These are phyloP conservation scores for Claviceps purpurea DNA, from an alignment of 2,329 filamentous ascomycete genomes.

Conservation along the genomic window DNA sequence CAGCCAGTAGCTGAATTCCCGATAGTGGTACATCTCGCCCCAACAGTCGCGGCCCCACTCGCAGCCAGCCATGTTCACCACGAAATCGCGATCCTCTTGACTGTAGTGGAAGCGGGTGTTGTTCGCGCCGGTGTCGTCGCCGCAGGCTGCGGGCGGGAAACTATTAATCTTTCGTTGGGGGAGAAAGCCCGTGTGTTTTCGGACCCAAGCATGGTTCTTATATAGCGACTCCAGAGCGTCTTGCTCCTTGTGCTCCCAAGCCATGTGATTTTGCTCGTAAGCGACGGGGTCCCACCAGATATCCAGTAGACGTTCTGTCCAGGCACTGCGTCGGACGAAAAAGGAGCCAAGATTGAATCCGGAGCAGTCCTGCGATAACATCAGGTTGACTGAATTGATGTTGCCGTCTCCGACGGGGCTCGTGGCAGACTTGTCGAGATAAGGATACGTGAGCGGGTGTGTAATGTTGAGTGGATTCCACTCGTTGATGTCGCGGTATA, in stretches of 20 bases:
- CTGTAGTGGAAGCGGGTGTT: constrained; percentile 76
- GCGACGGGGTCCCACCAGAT: constrained; percentile 97
- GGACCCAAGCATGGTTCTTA: constrained; percentile 80
- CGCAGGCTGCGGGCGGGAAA: constrained; percentile 83
- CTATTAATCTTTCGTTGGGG: constrained; percentile 88
- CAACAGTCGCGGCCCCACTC: constrained; percentile 96
- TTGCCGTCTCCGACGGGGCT: constrained; percentile 68
- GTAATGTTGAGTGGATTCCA: constrained; percentile 92
- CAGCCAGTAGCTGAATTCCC: constrained; percentile 77
- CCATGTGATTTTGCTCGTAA: constrained; percentile 97
- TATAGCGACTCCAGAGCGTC: constrained; percentile 91
- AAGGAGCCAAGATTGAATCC: constrained; percentile 97
- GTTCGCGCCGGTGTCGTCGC: constrained; percentile 49
- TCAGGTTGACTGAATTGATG: constrained; percentile 66
- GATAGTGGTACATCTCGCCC: constrained; percentile 94
- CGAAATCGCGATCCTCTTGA: constrained; percentile 72
- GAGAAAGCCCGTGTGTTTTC: constrained; percentile 77
- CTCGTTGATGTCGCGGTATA: constrained; percentile 90
- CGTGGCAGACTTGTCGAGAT: constrained; percentile 61
- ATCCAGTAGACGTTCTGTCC: constrained; percentile 84
- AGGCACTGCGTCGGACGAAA: constrained; percentile 72
- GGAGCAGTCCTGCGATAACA: constrained; percentile 84
- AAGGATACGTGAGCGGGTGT: constrained; percentile 62
- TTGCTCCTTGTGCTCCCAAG: constrained; percentile 98
- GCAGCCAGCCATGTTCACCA: constrained; percentile 98